Evolutionary conservation across 192 early-diverging fungal genomes (phyloP), one percentile per base, ranked within the genome.

Genomic region (Entomortierella beljakovae): DNA sequence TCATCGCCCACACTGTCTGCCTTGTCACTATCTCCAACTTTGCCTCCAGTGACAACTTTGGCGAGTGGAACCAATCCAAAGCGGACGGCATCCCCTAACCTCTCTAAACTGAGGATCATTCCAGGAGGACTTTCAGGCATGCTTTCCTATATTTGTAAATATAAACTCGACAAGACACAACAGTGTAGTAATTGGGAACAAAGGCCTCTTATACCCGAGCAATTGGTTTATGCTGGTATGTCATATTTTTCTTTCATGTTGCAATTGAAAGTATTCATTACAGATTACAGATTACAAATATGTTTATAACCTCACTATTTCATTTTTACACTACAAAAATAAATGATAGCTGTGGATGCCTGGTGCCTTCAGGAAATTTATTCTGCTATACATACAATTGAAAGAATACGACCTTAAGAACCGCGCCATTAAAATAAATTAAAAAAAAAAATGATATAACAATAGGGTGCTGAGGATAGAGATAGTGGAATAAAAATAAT

Each of bases 141-240:
- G 59, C 26, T 70, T 35, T 51, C 28, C 5, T 16, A 34, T 16
- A 33, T 58, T 2, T 72, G 70, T 28, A 62, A 62, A 18, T 13
- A 51, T 0, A 32, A 51, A 22, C 22, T 74, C n/a, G 51, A 74
- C 51, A 74, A 74, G 64, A 26, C 71, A 4, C 57, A 61, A 4
- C 71, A 57, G 28, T 60, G 56, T 40, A 74, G 71, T 32, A 32
- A 74, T 22, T 74, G 71, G 71, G 71, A 74, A 50, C 71, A 74
- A 33, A 55, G 71, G 3, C 71, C 71, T 16, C 29, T 74, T 6
- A 61, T 22, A 3, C 37, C 26, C 9, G 50, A 34, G 4, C 71
- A 74, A 33, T 6, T 42, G 33, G 9, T 33, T 0, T 74, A 74
- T 55, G 71, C 71, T 53, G 70, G 70, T 71, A 64, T 63, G 35